Percentiles rank a stretch among this genome's conserved stretches.
These are phyloP conservation scores for Pyricularia grisea DNA, from an alignment of 2,329 filamentous ascomycete species.

Conservation along the genomic window DNA sequence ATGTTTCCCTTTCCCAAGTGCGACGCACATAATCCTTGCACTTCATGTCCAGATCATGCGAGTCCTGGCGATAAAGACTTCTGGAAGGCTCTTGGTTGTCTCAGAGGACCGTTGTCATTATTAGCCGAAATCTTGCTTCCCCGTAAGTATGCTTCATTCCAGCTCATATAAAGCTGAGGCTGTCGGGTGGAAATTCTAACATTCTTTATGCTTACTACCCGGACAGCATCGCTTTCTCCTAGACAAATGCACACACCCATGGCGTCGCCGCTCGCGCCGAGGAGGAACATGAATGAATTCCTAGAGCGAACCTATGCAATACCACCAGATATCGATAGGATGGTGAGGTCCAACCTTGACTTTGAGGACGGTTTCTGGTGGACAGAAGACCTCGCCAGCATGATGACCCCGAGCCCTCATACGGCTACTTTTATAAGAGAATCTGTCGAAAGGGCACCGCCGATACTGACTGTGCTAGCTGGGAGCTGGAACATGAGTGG, in stretches of 20 bases:
- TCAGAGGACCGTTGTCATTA: conserved; percentile 34
- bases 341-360: conserved; percentile 36
- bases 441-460: conserved; percentile 31
- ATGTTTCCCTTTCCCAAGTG: conserved; percentile 27
- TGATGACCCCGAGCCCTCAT: conserved; percentile 27
- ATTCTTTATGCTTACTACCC: not conserved
- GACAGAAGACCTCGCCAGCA: conserved; percentile 37
- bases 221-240: conserved; percentile 1
- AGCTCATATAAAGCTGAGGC: not conserved
- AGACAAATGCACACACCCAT: conserved; percentile 33
- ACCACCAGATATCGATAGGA: conserved; percentile 26
- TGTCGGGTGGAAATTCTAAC: not conserved
- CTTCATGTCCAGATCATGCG: conserved; percentile 30
- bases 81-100: conserved; percentile 42
- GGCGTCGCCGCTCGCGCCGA: conserved; percentile 37
- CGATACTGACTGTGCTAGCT: conserved; percentile 38
- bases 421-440: conserved; percentile 28
- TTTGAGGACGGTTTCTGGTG: conserved; percentile 50
- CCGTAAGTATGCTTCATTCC: conserved; percentile 22
- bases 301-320: conserved; percentile 36
- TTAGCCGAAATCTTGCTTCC: conserved; percentile 41
- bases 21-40: conserved; percentile 39
- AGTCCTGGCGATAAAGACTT: conserved; percentile 27
- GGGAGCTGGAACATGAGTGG: conserved; percentile 41
- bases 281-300: conserved; percentile 42